Base-by-base conservation (phyloP, 345 rosid genomes). In the Sisymbrium irio region DNA sequence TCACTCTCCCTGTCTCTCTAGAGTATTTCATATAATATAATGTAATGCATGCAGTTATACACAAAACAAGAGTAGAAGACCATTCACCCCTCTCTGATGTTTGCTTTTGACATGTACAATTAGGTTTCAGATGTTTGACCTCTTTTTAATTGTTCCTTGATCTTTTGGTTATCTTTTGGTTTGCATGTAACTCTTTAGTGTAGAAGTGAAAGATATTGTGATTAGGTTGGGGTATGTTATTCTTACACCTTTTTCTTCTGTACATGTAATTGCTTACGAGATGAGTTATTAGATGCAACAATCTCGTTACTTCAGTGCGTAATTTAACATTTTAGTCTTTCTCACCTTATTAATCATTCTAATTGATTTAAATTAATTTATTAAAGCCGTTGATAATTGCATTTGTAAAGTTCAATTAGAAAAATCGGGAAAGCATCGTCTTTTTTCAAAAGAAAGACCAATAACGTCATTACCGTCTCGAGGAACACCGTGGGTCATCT, bases 51-150 rank as follows among this genome's bases (percentile, higher is more conserved):
- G 69, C 32, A 40, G 12, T 20, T 1, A 40, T 59, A 50, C 36
- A 68, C 50, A 39, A 64, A 33, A 46, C 62, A 47, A 18, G 27
- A 32, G 6, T 56, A 36, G 50, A 56, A 35, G 41, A 74, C 18
- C 28, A 39, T 47, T 66, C 44, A 47, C 44, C 19, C 47, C 20
- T 39, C 64, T 65, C 40, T 9, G 59, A 73, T 73, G 65, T 73
- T 73, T 36, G 51, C 30, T 65, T 65, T 65, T 56, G 49, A 73
- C 77, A 73, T 73, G 67, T 27, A 12, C 58, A 20, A 49, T 59
- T 60, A 66, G 61, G 71, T 51, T 67, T 68, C 49, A 59, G 63
- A 54, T 53, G 75, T 62, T 69, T 69, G 71, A 63, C 53, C 73
- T 22, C 59, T 44, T 62, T 49, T 15, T 62, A 45, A 69, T 62